These are phyloP conservation scores for Exophiala phaeomuriformis DNA, from an alignment of 2,329 filamentous ascomycete species.

Conservation along the genomic window DNA sequence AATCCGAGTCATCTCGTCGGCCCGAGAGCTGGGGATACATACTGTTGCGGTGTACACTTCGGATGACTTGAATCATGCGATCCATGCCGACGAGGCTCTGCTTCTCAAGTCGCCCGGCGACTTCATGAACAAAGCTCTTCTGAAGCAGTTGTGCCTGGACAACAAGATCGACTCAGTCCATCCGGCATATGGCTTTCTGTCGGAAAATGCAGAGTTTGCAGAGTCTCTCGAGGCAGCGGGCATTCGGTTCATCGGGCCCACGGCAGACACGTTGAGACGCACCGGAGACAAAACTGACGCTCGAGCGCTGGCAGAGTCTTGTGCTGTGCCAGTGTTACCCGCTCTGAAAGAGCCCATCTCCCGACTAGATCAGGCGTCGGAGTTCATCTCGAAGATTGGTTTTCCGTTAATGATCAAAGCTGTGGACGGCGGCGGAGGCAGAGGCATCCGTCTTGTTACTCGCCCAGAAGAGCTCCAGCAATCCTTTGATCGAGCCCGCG, in stretches of 20 bases:
- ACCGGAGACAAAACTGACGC: constrained; percentile 53
- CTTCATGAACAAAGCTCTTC: constrained; percentile 1
- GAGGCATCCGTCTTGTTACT: constrained; percentile 52
- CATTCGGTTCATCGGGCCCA: constrained; percentile 48
- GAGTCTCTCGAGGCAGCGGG: constrained; percentile 42
- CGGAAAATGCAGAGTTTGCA: constrained; percentile 46
- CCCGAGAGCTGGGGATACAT: constrained; percentile 47
- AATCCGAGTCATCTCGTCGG: constrained; percentile 51
- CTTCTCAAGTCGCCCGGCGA: constrained; percentile 45
- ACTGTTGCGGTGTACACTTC: constrained; percentile 51
- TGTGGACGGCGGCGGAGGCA: constrained; percentile 56
- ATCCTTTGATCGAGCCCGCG: constrained; percentile 45
- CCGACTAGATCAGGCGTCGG: constrained; percentile 37
- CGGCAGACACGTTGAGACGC: constrained; percentile 49
- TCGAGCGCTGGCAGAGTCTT: constrained; percentile 45
- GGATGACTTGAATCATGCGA: constrained; percentile 47
- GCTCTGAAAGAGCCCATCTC: constrained; percentile 43
- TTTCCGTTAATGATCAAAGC: constrained; percentile 57
- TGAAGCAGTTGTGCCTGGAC: constrained; percentile 30
- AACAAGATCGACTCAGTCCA: constrained; percentile 51
- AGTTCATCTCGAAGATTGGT: constrained; percentile 53
- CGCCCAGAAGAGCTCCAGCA: constrained; percentile 40
- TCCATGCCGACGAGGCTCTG: constrained; percentile 43
- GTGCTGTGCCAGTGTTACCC: constrained; percentile 46
- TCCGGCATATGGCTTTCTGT: constrained; percentile 58